Conservation (phyloP, 768 basidiomycete genomes). For the Psilocybe cubensis region DNA sequence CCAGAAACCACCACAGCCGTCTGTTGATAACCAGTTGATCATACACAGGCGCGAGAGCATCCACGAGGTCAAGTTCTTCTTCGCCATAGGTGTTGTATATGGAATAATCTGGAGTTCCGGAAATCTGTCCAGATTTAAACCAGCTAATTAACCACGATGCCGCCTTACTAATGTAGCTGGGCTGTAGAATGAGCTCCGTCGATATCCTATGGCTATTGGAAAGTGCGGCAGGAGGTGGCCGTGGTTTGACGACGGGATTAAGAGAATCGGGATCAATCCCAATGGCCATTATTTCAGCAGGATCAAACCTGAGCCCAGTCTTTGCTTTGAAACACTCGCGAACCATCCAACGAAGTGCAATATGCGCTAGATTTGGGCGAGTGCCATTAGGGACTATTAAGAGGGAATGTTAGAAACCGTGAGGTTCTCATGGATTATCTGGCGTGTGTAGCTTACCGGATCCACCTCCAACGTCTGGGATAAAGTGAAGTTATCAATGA, state of each 20-base stretch:
- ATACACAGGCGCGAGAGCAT: constrained; percentile 7
- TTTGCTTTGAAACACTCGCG: constrained; percentile 9
- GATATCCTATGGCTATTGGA: background rate
- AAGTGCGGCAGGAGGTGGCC: background rate
- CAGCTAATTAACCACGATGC: too few species aligned
- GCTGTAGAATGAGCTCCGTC: background rate
- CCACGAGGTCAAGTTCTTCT: constrained; percentile 3
- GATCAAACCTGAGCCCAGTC: constrained; percentile 7
- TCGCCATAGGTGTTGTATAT: too few species aligned
- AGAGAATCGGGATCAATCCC: constrained; percentile 2
- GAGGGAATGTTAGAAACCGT: background rate
- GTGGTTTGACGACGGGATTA: constrained; percentile 1
- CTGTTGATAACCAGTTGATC: constrained; percentile 7
- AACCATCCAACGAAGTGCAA: constrained; percentile 12
- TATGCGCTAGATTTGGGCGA: constrained; percentile 8
- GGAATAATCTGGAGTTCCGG: background rate
- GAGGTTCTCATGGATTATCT: background rate
- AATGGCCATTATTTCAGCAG: background rate
- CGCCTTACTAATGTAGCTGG: too few species aligned
- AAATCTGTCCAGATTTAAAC: too few species aligned
- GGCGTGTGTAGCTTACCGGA: background rate
- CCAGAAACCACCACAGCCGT: background rate
- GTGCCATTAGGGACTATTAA: constrained; percentile 5
- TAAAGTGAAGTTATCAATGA: too few species aligned
- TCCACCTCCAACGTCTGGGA: constrained; percentile 13